Evolutionary conservation across 208 protist species (phyloP).

Genomic region (Spongospora subterranea): DNA sequence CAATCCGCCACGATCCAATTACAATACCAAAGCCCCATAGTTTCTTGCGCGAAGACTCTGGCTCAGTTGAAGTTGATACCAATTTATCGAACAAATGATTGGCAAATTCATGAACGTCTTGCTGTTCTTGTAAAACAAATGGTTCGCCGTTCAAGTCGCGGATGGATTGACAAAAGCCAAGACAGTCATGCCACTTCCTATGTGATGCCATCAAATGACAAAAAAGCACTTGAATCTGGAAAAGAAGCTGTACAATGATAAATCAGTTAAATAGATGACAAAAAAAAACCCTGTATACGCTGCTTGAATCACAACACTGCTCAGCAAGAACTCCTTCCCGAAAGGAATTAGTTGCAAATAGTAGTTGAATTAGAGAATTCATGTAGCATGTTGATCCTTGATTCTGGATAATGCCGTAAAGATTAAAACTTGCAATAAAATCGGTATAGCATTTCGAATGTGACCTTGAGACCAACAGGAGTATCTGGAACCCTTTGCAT

Average conservation of each 20-base stretch:
- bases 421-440: background rate
- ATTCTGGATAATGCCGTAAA: background rate
- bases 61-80: background rate
- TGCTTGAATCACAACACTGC: background rate
- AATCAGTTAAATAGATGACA: no score
- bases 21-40: background rate
- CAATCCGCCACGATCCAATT: no score
- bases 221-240: background rate
- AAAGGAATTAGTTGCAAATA: background rate
- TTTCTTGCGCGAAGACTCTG: background rate
- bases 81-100: background rate
- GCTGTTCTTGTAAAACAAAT: background rate
- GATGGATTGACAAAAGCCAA: background rate
- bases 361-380: background rate
- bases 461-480: background rate
- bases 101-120: conserved; percentile 15
- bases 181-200: background rate
- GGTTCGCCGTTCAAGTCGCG: background rate
- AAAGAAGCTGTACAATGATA: background rate
- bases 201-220: background rate
- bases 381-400: conserved; percentile 22
- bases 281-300: background rate
- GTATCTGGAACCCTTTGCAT: background rate
- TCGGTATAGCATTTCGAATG: background rate
- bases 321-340: background rate